phyloP scores from a whole-genome alignment of 2,329 filamentous ascomycete genomes.

The Nakataea oryzae region DNA sequence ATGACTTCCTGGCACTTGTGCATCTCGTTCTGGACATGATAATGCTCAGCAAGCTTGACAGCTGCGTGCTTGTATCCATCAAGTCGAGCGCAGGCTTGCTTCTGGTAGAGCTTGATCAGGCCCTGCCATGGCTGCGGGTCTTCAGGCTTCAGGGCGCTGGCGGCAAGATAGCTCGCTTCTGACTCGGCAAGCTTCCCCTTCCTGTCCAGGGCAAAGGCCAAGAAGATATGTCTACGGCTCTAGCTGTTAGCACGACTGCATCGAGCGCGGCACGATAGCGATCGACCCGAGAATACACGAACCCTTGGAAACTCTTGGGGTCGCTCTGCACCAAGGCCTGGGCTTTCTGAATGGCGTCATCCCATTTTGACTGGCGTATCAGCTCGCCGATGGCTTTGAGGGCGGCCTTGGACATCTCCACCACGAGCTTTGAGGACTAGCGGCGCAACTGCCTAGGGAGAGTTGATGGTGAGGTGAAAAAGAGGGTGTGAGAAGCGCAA shows the following conservation, averaged over 20 bases:
- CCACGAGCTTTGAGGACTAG: not conserved
- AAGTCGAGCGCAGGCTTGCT: constrained; percentile 58
- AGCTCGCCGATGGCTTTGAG: constrained; percentile 74
- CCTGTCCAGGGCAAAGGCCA: constrained; percentile 78
- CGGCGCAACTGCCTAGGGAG: not conserved
- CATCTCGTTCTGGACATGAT: constrained; percentile 53
- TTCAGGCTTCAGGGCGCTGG: constrained; percentile 58
- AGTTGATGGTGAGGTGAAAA: too few species aligned
- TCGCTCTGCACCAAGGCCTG: constrained; percentile 62
- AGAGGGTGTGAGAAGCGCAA: not conserved
- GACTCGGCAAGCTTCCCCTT: constrained; percentile 60
- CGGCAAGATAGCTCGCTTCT: constrained; percentile 64
- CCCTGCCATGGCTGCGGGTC: constrained; percentile 90
- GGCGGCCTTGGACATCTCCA: constrained; percentile 47
- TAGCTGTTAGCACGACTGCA: constrained; percentile 6
- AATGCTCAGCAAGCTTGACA: constrained; percentile 64
- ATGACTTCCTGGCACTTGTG: constrained; percentile 57
- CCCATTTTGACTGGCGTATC: constrained; percentile 69
- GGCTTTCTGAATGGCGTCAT: constrained; percentile 61
- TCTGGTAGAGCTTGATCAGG: constrained; percentile 75
- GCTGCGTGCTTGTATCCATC: constrained; percentile 65
- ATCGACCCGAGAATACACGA: constrained; percentile 18
- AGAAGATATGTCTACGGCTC: constrained; percentile 60
- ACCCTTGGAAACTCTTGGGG: constrained; percentile 73
- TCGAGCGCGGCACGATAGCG: not conserved